Base-by-base conservation (phyloP, 345 rosid genomes). In the Gynandropsis gynandra region DNA sequence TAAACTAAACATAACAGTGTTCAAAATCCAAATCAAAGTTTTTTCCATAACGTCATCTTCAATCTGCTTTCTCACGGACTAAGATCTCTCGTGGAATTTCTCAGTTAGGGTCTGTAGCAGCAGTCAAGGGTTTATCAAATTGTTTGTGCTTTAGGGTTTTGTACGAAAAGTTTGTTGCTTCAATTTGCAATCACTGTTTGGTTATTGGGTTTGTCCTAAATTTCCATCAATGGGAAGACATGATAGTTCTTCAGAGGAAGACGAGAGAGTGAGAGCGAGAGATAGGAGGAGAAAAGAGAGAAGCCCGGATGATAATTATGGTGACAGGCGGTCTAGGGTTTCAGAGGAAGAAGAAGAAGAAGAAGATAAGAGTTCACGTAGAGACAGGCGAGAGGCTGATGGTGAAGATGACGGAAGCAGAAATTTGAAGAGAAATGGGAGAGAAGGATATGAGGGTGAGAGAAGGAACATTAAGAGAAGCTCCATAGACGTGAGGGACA, bases 161-260 rank as follows among this genome's bases (percentile, higher is more conserved):
- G 18, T 40, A 10, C 12, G 20, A 4, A 54, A 20, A 54, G 53
- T 13, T 54, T 54, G 24, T 17, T 21, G 4, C 13, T 41, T 47
- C 5, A 1, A 14, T 47, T 38, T 19, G 27, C 52, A 27, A 15
- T 40, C 27, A 16, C 37, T 18, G 44, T 35, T 48, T 21, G 39
- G 12, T 47, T 55, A 4, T n/a, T 24, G 31, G 20, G 21, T 16
- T 41, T 5, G 42, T 18, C 43, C 47, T 11, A 24, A 38, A 8
- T 7, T 10, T 9, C 17, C 19, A 45, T 50, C n/a, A 5, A 65
- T 65, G 70, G 70, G 45, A 45, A 65, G 70, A 24, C 60, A 65
- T 36, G 64, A 32, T 52, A 65, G 60, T 58, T 65, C 70, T 0
- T 65, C 64, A 0, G 64, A 65, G 39, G 70, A 58, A 46, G 70